phyloP scores from a whole-genome alignment of 306 rosid species.

The Hippophae gyantsensis region DNA sequence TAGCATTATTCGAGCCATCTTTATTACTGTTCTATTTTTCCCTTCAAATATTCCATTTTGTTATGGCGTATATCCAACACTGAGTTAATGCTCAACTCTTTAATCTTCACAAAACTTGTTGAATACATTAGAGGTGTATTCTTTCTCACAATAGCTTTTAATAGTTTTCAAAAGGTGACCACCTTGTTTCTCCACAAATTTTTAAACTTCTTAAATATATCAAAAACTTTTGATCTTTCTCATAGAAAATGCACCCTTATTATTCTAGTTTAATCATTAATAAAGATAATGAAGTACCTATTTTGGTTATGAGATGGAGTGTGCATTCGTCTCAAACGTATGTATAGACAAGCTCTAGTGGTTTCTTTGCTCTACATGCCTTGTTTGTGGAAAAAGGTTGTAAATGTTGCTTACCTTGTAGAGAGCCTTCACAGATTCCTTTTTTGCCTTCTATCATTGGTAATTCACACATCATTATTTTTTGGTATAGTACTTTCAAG shows the following conservation, averaged over 20 bases:
- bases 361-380: background rate
- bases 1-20: background rate
- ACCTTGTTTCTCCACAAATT: too few relatives aligned
- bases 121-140: background rate
- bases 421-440: background rate
- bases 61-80: background rate
- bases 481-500: background rate
- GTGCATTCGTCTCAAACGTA: background rate
- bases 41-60: conserved; percentile 1
- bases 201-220: too few relatives aligned
- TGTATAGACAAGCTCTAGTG: background rate
- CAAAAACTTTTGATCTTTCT: too few relatives aligned
- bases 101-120: conserved; percentile 1
- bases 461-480: background rate
- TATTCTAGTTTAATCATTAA: too few relatives aligned
- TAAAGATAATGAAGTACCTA: background rate
- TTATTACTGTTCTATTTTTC: conserved; percentile 1
- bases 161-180: too few relatives aligned
- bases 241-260: too few relatives aligned
- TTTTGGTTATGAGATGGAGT: background rate
- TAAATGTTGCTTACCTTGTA: background rate
- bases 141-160: background rate
- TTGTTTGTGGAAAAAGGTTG: background rate
- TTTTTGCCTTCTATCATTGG: too few relatives aligned
- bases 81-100: conserved; percentile 1